Conservation (phyloP, 805 yeast species). For the Limtongozyma cylindracea region DNA sequence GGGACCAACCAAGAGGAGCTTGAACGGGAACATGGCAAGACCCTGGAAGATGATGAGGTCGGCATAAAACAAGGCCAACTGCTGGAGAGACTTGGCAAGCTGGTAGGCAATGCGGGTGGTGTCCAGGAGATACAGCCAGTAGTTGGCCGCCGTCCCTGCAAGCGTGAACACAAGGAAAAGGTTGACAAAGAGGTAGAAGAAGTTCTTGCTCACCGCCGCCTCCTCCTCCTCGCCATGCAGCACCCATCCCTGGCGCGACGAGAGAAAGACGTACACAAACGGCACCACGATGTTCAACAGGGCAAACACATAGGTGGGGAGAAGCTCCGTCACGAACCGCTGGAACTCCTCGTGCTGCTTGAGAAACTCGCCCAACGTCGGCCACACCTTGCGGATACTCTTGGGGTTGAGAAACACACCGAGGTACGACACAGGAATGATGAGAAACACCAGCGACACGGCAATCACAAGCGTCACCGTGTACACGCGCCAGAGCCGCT, state of each 20-base stretch:
- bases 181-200: slow-evolving; percentile 84
- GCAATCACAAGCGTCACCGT: slow-evolving; percentile 43
- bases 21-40: slow-evolving; percentile 75
- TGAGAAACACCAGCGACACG: slow-evolving; percentile 41
- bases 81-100: slow-evolving; percentile 58
- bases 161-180: slow-evolving; percentile 82
- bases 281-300: slow-evolving; percentile 66
- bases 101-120: slow-evolving; percentile 76
- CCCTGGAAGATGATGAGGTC: slow-evolving; percentile 68
- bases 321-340: slow-evolving; percentile 59
- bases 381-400: slow-evolving; percentile 62
- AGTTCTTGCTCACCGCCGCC: slow-evolving; percentile 76
- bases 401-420: slow-evolving; percentile 64
- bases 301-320: slow-evolving; percentile 84
- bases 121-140: no score
- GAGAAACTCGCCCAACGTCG: slow-evolving; percentile 47
- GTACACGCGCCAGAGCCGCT: slow-evolving; percentile 39
- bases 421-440: slow-evolving; percentile 64
- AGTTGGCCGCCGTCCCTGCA: slow-evolving; percentile 80
- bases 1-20: slow-evolving; percentile 59
- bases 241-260: slow-evolving; percentile 68
- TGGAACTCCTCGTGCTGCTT: slow-evolving; percentile 45
- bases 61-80: slow-evolving; percentile 68
- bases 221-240: slow-evolving; percentile 86
- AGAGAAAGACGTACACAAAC: slow-evolving; percentile 60